These are phyloP conservation scores for Colletotrichum abscissum DNA, from an alignment of 2,329 filamentous ascomycete species.

Conservation along the genomic window DNA sequence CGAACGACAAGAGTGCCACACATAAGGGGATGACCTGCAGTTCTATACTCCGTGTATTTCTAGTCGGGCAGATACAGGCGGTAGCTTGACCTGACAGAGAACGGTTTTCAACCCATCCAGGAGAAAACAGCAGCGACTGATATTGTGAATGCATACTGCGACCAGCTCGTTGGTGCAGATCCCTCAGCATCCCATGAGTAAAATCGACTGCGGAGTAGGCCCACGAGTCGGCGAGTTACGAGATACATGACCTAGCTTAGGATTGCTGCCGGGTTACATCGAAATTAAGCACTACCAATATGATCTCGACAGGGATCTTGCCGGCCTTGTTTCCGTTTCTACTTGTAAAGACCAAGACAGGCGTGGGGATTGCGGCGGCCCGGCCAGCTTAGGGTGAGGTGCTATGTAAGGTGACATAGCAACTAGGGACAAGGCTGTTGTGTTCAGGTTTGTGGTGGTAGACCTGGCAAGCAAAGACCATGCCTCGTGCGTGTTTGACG, in stretches of 20 bases:
- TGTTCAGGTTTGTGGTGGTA: neutral
- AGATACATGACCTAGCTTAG: neutral
- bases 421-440: neutral
- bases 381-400: neutral
- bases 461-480: neutral
- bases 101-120: neutral
- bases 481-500: slow-evolving; percentile 21
- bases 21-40: slow-evolving; percentile 6
- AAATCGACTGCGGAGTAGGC: neutral
- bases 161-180: neutral
- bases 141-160: neutral
- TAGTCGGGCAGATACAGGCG: neutral
- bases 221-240: neutral
- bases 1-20: neutral
- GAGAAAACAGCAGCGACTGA: neutral
- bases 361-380: neutral
- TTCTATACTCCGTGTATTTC: neutral
- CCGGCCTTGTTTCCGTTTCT: neutral
- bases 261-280: neutral
- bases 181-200: neutral
- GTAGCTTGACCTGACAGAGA: neutral
- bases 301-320: neutral
- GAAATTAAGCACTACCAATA: neutral
- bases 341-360: neutral
- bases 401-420: neutral